Evolutionary conservation across 768 basidiomycete species (phyloP).

Genomic region (Suillus paluster): DNA sequence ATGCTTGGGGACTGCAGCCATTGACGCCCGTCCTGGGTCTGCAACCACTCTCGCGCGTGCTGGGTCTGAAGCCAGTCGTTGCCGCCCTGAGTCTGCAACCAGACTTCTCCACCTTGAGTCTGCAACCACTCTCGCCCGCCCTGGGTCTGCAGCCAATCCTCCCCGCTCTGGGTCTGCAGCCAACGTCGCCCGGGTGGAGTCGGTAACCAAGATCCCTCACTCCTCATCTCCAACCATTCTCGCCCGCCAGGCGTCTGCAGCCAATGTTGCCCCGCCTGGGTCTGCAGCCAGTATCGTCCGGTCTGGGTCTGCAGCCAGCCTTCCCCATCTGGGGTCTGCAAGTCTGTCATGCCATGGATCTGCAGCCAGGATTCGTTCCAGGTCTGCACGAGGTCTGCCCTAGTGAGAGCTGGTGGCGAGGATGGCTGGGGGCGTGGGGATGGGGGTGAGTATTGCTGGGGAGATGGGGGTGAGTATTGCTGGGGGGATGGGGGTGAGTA

Average conservation of each 20-base stretch:
- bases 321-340: no score
- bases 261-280: not conserved
- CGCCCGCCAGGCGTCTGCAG: not conserved
- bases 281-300: not conserved
- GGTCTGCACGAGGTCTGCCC: no score
- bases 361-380: no score
- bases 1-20: not conserved
- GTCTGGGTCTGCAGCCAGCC: no score
- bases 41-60: not conserved
- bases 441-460: no score
- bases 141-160: not conserved
- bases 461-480: no score
- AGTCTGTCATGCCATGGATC: no score
- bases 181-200: not conserved
- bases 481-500: no score
- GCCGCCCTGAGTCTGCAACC: not conserved
- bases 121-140: not conserved
- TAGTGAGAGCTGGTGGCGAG: no score
- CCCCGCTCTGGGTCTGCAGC: not conserved
- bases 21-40: not conserved
- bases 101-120: not conserved
- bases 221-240: not conserved
- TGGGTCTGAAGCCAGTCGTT: no score
- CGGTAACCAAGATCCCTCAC: not conserved
- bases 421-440: no score